Percentiles rank a stretch among this genome's conserved stretches.
Evolutionary conservation across 305 asterid species (phyloP).

Genomic region (Fraxinus paxiana): DNA sequence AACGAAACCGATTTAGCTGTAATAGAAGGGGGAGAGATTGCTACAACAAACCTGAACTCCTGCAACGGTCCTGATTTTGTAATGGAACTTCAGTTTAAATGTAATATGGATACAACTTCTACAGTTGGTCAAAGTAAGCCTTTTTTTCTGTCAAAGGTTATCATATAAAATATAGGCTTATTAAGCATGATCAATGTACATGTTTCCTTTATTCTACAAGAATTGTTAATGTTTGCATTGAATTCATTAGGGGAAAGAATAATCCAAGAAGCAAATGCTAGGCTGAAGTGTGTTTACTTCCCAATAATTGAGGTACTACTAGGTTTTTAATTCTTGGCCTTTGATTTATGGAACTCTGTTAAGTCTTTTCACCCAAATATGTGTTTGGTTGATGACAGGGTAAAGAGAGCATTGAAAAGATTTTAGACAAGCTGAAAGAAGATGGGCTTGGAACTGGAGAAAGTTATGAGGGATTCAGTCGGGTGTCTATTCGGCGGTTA

Average conservation of each 20-base stretch:
- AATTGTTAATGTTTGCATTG: slow-evolving; percentile 16
- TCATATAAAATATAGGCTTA: background rate
- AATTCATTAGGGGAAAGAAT: slow-evolving; percentile 37
- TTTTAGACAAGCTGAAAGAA: slow-evolving; percentile 39
- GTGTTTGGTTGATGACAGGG: slow-evolving; percentile 49
- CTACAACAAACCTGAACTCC: slow-evolving; percentile 56
- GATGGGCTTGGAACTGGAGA: slow-evolving; percentile 46
- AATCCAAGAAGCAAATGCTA: slow-evolving; percentile 59
- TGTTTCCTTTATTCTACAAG: slow-evolving; percentile 11
- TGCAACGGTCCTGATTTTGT: slow-evolving; percentile 59
- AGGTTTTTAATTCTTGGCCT: slow-evolving; percentile 15
- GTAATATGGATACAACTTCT: slow-evolving; percentile 27
- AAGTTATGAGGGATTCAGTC: slow-evolving; percentile 54
- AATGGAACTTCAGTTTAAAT: slow-evolving; percentile 43
- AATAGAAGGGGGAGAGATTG: slow-evolving; percentile 63
- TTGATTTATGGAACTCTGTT: background rate
- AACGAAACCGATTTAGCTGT: slow-evolving; percentile 53
- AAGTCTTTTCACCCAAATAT: slow-evolving; percentile 9
- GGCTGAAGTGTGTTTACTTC: slow-evolving; percentile 67
- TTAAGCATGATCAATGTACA: background rate
- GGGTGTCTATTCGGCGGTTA: slow-evolving; percentile 64
- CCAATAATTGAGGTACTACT: slow-evolving; percentile 50
- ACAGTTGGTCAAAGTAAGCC: slow-evolving; percentile 35
- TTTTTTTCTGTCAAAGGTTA: slow-evolving; percentile 1
- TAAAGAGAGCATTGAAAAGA: slow-evolving; percentile 49